Percentiles rank a stretch among this genome's conserved stretches.
Evolutionary conservation across 2,329 filamentous ascomycete species (phyloP).

Genomic region (Falciphora oryzae): DNA sequence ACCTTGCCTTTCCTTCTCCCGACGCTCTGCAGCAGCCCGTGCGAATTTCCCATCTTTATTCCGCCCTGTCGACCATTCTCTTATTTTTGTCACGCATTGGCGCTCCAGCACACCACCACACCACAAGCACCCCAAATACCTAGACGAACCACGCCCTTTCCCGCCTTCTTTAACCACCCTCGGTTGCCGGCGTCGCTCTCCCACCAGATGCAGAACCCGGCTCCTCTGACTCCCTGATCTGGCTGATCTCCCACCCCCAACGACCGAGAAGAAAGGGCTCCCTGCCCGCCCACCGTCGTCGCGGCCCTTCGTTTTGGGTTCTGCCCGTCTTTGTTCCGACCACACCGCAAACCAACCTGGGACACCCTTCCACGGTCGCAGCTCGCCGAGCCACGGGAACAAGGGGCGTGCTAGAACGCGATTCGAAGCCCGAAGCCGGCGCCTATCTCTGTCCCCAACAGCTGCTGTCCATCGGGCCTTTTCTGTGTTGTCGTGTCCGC

Average conservation of each 20-base stretch:
- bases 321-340: background rate
- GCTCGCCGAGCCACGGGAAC: background rate
- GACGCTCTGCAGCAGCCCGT: background rate
- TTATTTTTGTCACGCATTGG: background rate
- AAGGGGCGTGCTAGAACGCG: background rate
- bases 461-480: background rate
- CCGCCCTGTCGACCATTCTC: background rate
- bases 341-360: background rate
- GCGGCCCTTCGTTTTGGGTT: background rate
- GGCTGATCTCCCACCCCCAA: background rate
- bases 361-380: background rate
- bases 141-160: background rate
- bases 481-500: background rate
- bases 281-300: background rate
- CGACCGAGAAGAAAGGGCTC: constrained; percentile 1
- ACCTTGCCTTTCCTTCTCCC: background rate
- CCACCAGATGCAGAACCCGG: background rate
- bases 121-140: background rate
- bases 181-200: background rate
- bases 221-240: background rate
- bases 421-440: background rate
- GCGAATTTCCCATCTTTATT: constrained; percentile 2
- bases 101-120: background rate
- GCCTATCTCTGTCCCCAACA: background rate
- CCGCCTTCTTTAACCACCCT: background rate